Percentiles rank a stretch among this genome's conserved stretches.
These are phyloP conservation scores for Quercus variabilis DNA, from an alignment of 306 rosid genomes.

Conservation along the genomic window DNA sequence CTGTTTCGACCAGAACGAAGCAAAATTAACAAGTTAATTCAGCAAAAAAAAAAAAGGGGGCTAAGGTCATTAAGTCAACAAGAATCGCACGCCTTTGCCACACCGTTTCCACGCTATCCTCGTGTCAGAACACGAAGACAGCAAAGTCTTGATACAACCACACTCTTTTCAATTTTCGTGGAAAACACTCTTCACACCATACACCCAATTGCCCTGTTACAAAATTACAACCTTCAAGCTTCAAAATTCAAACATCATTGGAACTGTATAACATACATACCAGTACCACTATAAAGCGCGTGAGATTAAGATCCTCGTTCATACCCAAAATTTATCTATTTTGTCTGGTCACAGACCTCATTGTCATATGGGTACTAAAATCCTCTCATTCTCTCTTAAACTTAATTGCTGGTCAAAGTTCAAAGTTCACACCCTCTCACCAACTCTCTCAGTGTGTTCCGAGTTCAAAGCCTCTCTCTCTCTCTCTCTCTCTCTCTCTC, in stretches of 20 bases:
- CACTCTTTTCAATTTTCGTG: not conserved
- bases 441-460: not conserved
- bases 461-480: not conserved
- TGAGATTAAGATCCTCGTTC: not conserved
- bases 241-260: not conserved
- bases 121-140: not conserved
- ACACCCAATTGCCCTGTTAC: not conserved
- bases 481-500: not conserved
- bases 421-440: not conserved
- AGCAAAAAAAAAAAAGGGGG: no score
- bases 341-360: no score
- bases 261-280: not conserved
- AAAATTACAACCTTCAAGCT: no score
- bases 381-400: not conserved
- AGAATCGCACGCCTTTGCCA: not conserved
- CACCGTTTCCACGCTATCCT: conserved; percentile 11
- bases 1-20: no score
- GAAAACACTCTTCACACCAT: not conserved
- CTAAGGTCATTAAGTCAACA: not conserved
- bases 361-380: not conserved
- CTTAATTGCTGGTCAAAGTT: not conserved
- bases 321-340: no score
- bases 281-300: not conserved
- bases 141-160: not conserved
- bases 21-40: no score